These are phyloP conservation scores for Plectranthus barbatus DNA, from an alignment of 257 asterid species.

Conservation along the genomic window DNA sequence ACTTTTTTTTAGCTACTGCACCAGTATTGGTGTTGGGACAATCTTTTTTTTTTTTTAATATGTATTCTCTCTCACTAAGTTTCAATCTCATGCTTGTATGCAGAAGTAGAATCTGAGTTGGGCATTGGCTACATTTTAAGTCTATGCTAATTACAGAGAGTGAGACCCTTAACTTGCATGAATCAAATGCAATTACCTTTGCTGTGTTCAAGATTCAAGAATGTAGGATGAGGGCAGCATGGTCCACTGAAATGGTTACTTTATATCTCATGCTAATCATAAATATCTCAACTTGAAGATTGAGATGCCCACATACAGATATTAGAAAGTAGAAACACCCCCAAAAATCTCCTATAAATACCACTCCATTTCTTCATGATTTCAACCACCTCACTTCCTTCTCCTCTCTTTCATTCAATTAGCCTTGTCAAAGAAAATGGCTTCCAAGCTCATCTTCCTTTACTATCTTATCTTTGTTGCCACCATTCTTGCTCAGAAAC, in stretches of 20 bases:
- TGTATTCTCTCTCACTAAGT: too few species aligned
- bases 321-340: too few species aligned
- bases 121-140: too few species aligned
- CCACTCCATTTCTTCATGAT: conserved; percentile 18
- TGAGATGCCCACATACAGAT: too few species aligned
- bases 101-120: too few species aligned
- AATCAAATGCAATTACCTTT: background rate
- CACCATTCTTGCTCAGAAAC: conserved; percentile 28
- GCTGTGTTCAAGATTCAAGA: background rate
- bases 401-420: background rate
- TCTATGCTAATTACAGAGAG: too few species aligned
- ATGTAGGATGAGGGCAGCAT: background rate
- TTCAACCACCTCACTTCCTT: conserved; percentile 6
- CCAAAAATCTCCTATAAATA: conserved; percentile 30
- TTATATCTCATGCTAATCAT: background rate
- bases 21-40: background rate
- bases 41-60: too few species aligned
- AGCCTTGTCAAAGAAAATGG: conserved; percentile 24
- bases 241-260: background rate
- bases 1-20: too few species aligned
- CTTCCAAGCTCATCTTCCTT: conserved; percentile 22
- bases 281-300: background rate
- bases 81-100: too few species aligned
- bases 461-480: conserved; percentile 22
- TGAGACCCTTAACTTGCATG: background rate